Evolutionary conservation across 805 yeast genomes (phyloP).

Genomic region (Hermanozyma aechmeae): DNA sequence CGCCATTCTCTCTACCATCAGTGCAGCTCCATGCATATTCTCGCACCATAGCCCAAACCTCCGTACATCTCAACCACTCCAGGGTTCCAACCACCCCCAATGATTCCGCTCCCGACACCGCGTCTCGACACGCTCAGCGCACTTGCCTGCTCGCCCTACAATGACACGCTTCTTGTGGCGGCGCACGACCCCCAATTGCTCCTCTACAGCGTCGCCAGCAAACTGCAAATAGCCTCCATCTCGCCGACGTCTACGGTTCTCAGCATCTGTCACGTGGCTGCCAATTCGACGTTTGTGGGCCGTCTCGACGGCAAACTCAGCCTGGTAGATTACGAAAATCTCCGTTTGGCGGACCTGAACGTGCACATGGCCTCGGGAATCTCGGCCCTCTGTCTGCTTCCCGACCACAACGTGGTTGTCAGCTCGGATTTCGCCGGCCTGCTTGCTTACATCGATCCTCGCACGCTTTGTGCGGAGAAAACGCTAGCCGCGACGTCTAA

Average conservation of each 20-base stretch:
- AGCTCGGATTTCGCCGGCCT: slow-evolving; percentile 8
- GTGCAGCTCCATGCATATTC: no score
- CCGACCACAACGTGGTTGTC: slow-evolving; percentile 6
- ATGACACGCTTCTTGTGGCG: slow-evolving; percentile 6
- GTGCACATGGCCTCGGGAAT: slow-evolving; percentile 10
- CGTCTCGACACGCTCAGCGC: slow-evolving; percentile 2
- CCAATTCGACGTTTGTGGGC: slow-evolving; percentile 34
- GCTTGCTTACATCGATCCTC: slow-evolving; percentile 6
- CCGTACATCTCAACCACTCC: no score
- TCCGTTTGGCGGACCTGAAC: background rate
- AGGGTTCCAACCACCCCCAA: no score
- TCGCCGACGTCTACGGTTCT: slow-evolving; percentile 15
- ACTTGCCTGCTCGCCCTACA: slow-evolving; percentile 4
- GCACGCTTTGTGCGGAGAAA: slow-evolving; percentile 5
- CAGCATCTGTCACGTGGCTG: slow-evolving; percentile 17
- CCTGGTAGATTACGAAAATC: slow-evolving; percentile 42
- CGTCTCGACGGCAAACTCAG: slow-evolving; percentile 47
- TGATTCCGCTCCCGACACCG: slow-evolving; percentile 6
- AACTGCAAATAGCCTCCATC: no score
- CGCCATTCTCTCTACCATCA: no score
- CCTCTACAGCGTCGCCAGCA: slow-evolving; percentile 6
- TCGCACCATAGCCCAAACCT: no score
- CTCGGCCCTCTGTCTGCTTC: slow-evolving; percentile 5
- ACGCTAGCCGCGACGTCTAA: slow-evolving; percentile 43
- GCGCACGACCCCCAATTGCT: slow-evolving; percentile 4